These are phyloP conservation scores for Exophiala sideris DNA, from an alignment of 2,329 filamentous ascomycete genomes.

Conservation along the genomic window DNA sequence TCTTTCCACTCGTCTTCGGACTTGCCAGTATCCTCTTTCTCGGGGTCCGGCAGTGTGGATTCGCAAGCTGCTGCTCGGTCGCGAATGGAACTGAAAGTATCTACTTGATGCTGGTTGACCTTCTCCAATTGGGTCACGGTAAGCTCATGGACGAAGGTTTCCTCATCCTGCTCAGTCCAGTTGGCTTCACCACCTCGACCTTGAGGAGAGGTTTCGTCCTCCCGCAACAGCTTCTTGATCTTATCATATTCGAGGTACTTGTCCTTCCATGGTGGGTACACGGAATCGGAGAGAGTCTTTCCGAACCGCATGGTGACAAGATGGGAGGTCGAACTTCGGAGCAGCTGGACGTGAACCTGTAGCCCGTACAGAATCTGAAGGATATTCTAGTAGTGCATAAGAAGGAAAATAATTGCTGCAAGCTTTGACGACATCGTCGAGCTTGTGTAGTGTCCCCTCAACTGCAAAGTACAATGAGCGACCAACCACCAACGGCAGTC, in stretches of 20 bases:
- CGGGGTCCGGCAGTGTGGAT: slow-evolving; percentile 57
- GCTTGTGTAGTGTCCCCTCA: no score
- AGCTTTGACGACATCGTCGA: no score
- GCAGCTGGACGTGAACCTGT: no score
- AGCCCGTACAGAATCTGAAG: no score
- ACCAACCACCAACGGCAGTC: no score
- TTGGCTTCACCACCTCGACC: slow-evolving; percentile 52
- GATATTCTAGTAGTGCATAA: no score
- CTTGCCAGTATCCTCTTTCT: slow-evolving; percentile 35
- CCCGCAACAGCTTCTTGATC: slow-evolving; percentile 83
- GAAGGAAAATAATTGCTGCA: no score
- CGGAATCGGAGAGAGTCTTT: slow-evolving; percentile 73
- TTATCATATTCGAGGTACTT: slow-evolving; percentile 95
- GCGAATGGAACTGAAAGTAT: slow-evolving; percentile 75
- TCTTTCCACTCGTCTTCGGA: slow-evolving; percentile 40
- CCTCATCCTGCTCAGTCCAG: slow-evolving; percentile 95
- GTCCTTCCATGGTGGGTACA: slow-evolving; percentile 84
- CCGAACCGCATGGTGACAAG: slow-evolving; percentile 76
- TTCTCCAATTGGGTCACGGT: slow-evolving; percentile 94
- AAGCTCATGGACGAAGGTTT: slow-evolving; percentile 88
- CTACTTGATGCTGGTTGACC: slow-evolving; percentile 82
- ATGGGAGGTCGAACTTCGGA: no score
- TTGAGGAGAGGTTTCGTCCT: slow-evolving; percentile 57
- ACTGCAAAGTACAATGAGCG: no score
- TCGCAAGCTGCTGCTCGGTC: slow-evolving; percentile 73